These are phyloP conservation scores for Sporothrix humicola DNA, from an alignment of 2,329 filamentous ascomycete genomes.

Conservation along the genomic window DNA sequence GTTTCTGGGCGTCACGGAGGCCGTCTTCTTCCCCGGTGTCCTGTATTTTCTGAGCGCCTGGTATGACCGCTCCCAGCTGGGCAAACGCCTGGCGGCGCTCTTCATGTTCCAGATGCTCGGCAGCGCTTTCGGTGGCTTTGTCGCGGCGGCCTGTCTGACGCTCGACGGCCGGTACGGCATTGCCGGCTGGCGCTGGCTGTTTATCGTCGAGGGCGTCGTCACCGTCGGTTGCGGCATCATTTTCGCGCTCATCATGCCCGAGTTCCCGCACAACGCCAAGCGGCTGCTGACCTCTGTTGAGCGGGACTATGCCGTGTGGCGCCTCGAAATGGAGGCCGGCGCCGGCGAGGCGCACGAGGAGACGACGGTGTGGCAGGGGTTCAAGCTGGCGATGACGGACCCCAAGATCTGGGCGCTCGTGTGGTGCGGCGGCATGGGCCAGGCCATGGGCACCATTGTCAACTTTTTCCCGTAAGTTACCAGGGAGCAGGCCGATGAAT, in stretches of 20 bases:
- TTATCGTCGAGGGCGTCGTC: slow-evolving; percentile 59
- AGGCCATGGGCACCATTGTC: slow-evolving; percentile 47
- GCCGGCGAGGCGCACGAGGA: slow-evolving; percentile 48
- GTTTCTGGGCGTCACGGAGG: slow-evolving; percentile 31
- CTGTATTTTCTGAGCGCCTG: slow-evolving; percentile 35
- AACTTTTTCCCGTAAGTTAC: slow-evolving; percentile 40
- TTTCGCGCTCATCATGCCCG: slow-evolving; percentile 68
- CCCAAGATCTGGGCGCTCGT: slow-evolving; percentile 33
- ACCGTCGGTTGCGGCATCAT: slow-evolving; percentile 61
- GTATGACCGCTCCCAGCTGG: slow-evolving; percentile 27
- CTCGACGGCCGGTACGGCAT: slow-evolving; percentile 59
- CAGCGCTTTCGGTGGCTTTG: slow-evolving; percentile 47
- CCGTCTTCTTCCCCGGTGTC: slow-evolving; percentile 26
- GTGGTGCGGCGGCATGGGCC: slow-evolving; percentile 42
- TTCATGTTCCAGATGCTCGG: slow-evolving; percentile 29
- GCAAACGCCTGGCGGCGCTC: slow-evolving; percentile 32
- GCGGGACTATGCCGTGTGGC: slow-evolving; percentile 45
- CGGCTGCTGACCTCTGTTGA: slow-evolving; percentile 43
- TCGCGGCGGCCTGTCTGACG: slow-evolving; percentile 58
- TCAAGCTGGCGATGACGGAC: slow-evolving; percentile 29
- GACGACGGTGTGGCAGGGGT: slow-evolving; percentile 40
- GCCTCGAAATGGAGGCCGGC: slow-evolving; percentile 45
- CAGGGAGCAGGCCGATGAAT: too few species aligned
- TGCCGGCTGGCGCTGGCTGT: slow-evolving; percentile 55
- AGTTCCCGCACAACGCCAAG: slow-evolving; percentile 49